Base-by-base conservation (phyloP, 768 basidiomycete species). In the Rhodotorula paludigena region DNA sequence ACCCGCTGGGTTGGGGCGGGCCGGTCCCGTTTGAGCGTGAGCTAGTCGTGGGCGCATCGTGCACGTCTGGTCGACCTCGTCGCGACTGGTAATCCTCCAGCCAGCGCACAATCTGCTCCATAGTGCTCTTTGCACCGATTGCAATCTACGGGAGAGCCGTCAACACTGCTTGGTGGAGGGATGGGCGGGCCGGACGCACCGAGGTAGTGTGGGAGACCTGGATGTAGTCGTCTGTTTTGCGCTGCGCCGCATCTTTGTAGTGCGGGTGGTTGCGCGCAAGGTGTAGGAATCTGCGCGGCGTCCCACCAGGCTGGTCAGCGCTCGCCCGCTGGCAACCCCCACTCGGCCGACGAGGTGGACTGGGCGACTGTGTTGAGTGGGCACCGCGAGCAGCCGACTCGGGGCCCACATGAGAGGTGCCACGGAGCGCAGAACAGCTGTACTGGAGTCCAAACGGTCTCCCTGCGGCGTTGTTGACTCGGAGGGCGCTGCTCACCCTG, bases 401-500 rank as follows among this genome's bases (percentile, higher is more conserved):
- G 5, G 15, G 41, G 41, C 41, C 15, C 41, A 42, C 9, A 20
- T 44, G 6, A 10, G 42, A 11, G 14, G 6, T 23, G 44, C 23
- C 44, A 12, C 23, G 21, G 16, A 9, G 5, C 5, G 21, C n/a
- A 25, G 47, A 48, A 28, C 14, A 5, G 8, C n/a, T n/a, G n/a
- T n/a, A n/a, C n/a, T n/a, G n/a, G n/a, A n/a, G n/a, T n/a, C n/a
- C n/a, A n/a, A n/a, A n/a, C n/a, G n/a, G n/a, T n/a, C n/a, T n/a
- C n/a, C n/a, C n/a, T n/a, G n/a, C n/a, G n/a, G n/a, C n/a, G n/a
- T n/a, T n/a, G n/a, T n/a, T n/a, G n/a, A n/a, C n/a, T n/a, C n/a
- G n/a, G 44, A 1, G 25, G 21, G 12, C 25, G 2, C 25, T 0
- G 58, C 69, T 66, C 36, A 71, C 69, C 60, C 57, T 10, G 64